These are phyloP conservation scores for Talaromyces adpressus DNA, from an alignment of 495 filamentous ascomycete species.

Conservation along the genomic window DNA sequence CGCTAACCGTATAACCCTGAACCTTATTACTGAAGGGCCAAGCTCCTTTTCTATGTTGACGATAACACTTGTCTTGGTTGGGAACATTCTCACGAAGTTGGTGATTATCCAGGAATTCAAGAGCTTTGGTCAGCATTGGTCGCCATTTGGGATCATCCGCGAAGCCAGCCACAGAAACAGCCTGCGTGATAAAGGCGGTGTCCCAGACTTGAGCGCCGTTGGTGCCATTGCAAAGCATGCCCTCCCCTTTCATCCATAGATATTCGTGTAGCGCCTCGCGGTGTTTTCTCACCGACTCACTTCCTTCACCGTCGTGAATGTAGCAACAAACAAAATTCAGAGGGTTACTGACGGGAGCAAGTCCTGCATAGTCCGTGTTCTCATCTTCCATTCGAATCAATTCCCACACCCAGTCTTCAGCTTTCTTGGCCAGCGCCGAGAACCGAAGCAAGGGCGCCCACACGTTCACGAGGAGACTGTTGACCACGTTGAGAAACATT, in stretches of 20 bases:
- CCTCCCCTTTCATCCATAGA: conserved; percentile 86
- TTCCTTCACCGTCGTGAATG: conserved; percentile 72
- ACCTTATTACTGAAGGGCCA: conserved; percentile 91
- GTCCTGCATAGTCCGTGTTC: conserved; percentile 80
- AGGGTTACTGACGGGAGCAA: conserved; percentile 83
- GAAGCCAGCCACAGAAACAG: conserved; percentile 69
- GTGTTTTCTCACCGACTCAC: conserved; percentile 69
- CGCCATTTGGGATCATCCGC: conserved; percentile 69
- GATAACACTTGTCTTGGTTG: conserved; percentile 76
- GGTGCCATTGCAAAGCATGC: conserved; percentile 91
- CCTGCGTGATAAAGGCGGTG: conserved; percentile 82
- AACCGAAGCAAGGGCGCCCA: conserved; percentile 69
- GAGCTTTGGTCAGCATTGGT: conserved; percentile 75
- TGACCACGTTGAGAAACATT: conserved; percentile 67
- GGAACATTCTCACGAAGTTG: conserved; percentile 82
- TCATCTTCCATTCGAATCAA: conserved; percentile 84
- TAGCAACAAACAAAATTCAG: conserved; percentile 84
- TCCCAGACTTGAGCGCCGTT: conserved; percentile 98
- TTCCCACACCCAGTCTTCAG: conserved; percentile 68
- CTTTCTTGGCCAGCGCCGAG: conserved; percentile 47
- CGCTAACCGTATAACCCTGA: conserved; percentile 92
- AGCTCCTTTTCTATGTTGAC: conserved; percentile 84
- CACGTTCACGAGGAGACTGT: conserved; percentile 68
- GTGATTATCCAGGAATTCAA: conserved; percentile 84
- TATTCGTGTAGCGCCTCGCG: conserved; percentile 76